A percentile compares a stretch with the other conserved stretches of the same genome.
Conservation (phyloP, 495 filamentous ascomycete species). For the Penicillium dipodomyicola region DNA sequence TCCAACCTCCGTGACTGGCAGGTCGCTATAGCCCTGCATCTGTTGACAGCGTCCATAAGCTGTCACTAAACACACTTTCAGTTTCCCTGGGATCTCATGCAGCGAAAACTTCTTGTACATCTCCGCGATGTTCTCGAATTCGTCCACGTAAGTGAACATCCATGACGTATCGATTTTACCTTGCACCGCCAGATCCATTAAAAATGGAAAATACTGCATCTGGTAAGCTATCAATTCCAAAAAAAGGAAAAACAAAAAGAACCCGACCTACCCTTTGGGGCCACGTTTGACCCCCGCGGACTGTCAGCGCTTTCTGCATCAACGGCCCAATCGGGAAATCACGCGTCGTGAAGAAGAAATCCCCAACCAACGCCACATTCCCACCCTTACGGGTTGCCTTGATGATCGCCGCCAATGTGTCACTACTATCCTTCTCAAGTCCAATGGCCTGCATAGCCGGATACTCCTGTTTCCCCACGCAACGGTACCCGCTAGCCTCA, state of each 20-base stretch:
- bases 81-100: conserved; percentile 24
- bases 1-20: background rate
- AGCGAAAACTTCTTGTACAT: conserved; percentile 22
- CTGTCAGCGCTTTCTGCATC: conserved; percentile 31
- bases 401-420: conserved; percentile 31
- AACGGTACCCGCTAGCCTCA: conserved; percentile 36
- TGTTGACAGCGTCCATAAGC: conserved; percentile 23
- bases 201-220: conserved; percentile 28
- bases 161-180: conserved; percentile 30
- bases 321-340: conserved; percentile 30
- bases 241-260: background rate
- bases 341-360: conserved; percentile 32
- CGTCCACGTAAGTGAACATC: conserved; percentile 32
- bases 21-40: conserved; percentile 3
- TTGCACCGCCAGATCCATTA: conserved; percentile 26
- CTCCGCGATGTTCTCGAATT: conserved; percentile 29
- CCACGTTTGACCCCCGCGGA: conserved; percentile 27
- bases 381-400: conserved; percentile 34
- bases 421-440: conserved; percentile 27
- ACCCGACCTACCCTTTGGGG: conserved; percentile 24
- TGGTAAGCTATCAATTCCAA: background rate
- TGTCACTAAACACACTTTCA: conserved; percentile 30
- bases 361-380: conserved; percentile 32
- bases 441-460: conserved; percentile 24
- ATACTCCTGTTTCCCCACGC: conserved; percentile 20